Evolutionary conservation across 2,329 filamentous ascomycete genomes (phyloP), one percentile per base, ranked within the genome.

Genomic region (Neoarthrinium moseri): DNA sequence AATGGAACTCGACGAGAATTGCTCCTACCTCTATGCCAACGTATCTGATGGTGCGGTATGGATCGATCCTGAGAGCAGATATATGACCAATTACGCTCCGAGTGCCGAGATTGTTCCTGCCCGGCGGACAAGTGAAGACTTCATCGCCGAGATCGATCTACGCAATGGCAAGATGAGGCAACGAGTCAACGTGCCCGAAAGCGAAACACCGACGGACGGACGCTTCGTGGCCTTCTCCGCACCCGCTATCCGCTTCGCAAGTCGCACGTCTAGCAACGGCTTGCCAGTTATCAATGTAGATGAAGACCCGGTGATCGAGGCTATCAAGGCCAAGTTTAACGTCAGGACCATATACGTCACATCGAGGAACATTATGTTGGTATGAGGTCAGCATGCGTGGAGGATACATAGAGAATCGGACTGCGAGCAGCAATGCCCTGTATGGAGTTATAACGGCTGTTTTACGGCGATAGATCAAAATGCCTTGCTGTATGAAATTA

Each of bases 101-200:
- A 30, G 39, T 5, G 43, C 49, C 30, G 51, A 49, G 21, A 42
- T 45, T 12, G 44, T 42, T n/a, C 36, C 47, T 0, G 42, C 44
- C 5, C 36, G 36, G 15, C 43, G 48, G 33, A 45, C 46, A n/a
- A 52, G 27, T 20, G 52, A 56, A n/a, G 54, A 56, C 34, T 57
- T 60, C 43, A 53, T 60, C 35, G 57, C 56, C 5, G 57, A 60
- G 36, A 48, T 60, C n/a, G 55, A 58, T 29, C 41, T 59, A 6
- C 51, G 56, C 18, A 52, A 51, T 13, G 57, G 57, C 26, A 56
- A 56, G 45, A 59, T 60, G 49, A 51, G 54, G 5, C 57, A 56
- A 34, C 47, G 52, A 37, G 52, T 60, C 30, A 57, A 56, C 27
- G 54, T 60, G 3, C 56, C 57, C 4, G 51, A 55, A 23, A 47